A percentile compares a stretch with the other conserved stretches of the same genome.
These are phyloP conservation scores for Phytophthora pinifolia DNA, from an alignment of 352 stramenopile genomes.

Conservation along the genomic window DNA sequence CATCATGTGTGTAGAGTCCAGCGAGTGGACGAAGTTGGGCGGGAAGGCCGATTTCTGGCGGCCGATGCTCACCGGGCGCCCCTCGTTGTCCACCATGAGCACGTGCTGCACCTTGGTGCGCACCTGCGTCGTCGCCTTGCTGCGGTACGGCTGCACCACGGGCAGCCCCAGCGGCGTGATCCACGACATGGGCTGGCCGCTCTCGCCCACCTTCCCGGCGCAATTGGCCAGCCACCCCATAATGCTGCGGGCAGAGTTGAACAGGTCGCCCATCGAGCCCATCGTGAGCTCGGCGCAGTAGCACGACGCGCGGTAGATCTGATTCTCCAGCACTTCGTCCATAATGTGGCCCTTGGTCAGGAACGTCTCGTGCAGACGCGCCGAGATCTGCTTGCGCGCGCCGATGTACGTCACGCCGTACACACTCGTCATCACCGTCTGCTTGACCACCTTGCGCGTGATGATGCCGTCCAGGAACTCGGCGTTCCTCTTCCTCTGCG, in stretches of 20 bases:
- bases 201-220: constrained; percentile 67
- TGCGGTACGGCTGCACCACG: constrained; percentile 98
- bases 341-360: constrained; percentile 77
- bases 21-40: constrained; percentile 99
- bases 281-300: constrained; percentile 97
- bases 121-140: constrained; percentile 74
- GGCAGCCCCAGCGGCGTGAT: constrained; percentile 98
- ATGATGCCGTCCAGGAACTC: constrained; percentile 77
- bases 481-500: constrained; percentile 66
- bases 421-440: constrained; percentile 99
- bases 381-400: constrained; percentile 97
- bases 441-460: constrained; percentile 97
- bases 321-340: constrained; percentile 76
- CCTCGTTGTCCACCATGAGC: constrained; percentile 80
- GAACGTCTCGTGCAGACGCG: constrained; percentile 93
- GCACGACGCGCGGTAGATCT: constrained; percentile 85
- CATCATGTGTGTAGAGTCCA: constrained; percentile 99
- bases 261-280: constrained; percentile 96
- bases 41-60: constrained; percentile 97
- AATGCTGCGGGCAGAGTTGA: constrained; percentile 94
- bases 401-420: constrained; percentile 99
- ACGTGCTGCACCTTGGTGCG: constrained; percentile 89
- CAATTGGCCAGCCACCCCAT: constrained; percentile 91
- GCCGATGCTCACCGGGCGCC: constrained; percentile 58
- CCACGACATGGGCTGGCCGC: constrained; percentile 96